Percentiles rank a stretch among this genome's conserved stretches.
Evolutionary conservation across 176 grass and related monocot species (phyloP).

Genomic region (Oryza rufipogon): DNA sequence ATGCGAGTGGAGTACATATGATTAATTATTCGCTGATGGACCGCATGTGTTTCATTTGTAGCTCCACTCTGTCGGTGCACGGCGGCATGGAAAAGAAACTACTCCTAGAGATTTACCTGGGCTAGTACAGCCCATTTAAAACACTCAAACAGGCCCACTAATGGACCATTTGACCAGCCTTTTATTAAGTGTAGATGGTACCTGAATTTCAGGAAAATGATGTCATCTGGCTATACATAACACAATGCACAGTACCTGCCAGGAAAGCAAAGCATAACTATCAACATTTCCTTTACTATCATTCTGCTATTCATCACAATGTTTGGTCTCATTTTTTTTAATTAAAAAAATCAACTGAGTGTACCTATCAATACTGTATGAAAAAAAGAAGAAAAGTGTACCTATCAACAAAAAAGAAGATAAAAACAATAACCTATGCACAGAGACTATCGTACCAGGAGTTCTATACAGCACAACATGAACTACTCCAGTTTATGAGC

Average conservation of each 20-base stretch:
- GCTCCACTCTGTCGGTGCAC: background rate
- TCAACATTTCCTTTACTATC: background rate
- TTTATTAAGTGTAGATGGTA: background rate
- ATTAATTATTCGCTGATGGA: background rate
- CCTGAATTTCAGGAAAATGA: background rate
- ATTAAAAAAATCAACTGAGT: background rate
- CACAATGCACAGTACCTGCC: background rate
- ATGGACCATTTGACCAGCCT: background rate
- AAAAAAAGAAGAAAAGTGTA: background rate
- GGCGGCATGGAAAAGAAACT: background rate
- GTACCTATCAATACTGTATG: background rate
- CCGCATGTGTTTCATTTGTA: background rate
- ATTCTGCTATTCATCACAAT: background rate
- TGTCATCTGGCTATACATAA: background rate
- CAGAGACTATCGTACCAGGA: slow-evolving; percentile 18
- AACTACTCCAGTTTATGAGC: background rate
- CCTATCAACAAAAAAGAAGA: background rate
- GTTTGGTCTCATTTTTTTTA: background rate
- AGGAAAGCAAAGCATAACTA: background rate
- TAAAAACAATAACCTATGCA: slow-evolving; percentile 32
- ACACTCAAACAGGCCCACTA: background rate
- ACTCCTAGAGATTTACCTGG: background rate
- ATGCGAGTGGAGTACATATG: background rate
- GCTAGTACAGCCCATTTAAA: background rate
- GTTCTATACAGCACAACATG: slow-evolving; percentile 20